A percentile compares a stretch with the other conserved stretches of the same genome.
Evolutionary conservation across 108 stramenopile genomes (phyloP).

Genomic region (Stephanodiscus triporus): DNA sequence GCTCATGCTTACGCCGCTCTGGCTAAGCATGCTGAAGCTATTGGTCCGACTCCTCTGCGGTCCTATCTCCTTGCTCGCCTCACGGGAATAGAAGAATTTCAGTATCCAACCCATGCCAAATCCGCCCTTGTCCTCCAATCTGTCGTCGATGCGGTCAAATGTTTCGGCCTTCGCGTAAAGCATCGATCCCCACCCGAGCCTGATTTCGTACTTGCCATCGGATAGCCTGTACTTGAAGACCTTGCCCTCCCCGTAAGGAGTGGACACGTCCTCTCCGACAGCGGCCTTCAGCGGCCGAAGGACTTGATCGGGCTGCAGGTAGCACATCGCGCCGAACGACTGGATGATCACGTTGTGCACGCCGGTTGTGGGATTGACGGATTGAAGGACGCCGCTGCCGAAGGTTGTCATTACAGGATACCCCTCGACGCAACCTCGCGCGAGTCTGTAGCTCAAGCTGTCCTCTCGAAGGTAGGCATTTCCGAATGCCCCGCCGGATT

Average conservation of each 20-base stretch:
- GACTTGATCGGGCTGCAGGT: slow-evolving; percentile 86
- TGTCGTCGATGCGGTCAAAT: slow-evolving; percentile 81
- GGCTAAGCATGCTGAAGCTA: slow-evolving; percentile 59
- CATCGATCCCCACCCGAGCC: slow-evolving; percentile 71
- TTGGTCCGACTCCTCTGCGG: slow-evolving; percentile 80
- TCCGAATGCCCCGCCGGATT: slow-evolving; percentile 53
- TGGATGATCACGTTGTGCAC: slow-evolving; percentile 89
- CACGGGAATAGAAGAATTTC: slow-evolving; percentile 68
- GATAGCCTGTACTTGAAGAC: slow-evolving; percentile 63
- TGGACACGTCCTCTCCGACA: slow-evolving; percentile 85
- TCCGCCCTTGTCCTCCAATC: slow-evolving; percentile 72
- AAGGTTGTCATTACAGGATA: slow-evolving; percentile 80
- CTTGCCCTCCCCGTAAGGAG: slow-evolving; percentile 84
- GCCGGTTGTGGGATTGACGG: slow-evolving; percentile 87
- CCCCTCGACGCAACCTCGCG: slow-evolving; percentile 85
- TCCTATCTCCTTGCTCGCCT: slow-evolving; percentile 33
- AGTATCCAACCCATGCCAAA: slow-evolving; percentile 88
- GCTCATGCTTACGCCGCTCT: slow-evolving; percentile 47
- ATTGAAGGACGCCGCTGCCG: slow-evolving; percentile 83
- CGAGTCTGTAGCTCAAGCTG: slow-evolving; percentile 75
- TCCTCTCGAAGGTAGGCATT: slow-evolving; percentile 64
- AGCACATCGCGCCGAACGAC: slow-evolving; percentile 74
- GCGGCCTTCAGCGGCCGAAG: slow-evolving; percentile 82
- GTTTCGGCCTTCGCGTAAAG: slow-evolving; percentile 78
- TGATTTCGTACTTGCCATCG: slow-evolving; percentile 76